Evolutionary conservation across 129 eudicot species (phyloP).

Genomic region (Rutidosis leptorrhynchoides): DNA sequence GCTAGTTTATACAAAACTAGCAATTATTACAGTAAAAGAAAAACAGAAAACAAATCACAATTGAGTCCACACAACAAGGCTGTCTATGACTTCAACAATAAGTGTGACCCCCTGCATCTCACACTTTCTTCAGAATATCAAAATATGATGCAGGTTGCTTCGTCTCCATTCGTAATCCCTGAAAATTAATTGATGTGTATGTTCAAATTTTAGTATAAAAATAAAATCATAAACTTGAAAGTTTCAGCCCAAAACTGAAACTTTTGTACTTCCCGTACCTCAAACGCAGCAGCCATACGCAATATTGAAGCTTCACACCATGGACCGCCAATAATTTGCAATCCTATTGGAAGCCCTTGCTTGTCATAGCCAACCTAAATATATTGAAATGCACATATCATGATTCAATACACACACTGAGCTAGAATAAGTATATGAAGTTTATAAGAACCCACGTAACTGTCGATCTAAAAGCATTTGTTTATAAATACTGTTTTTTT

Average conservation of each 20-base stretch:
- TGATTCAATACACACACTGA: not conserved
- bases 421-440: not conserved
- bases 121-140: conserved; percentile 64
- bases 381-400: not conserved
- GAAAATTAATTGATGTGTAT: not conserved
- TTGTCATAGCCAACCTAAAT: conserved; percentile 89
- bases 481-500: too few relatives aligned
- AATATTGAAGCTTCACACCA: conserved; percentile 90
- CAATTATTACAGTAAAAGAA: not conserved
- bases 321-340: conserved; percentile 90
- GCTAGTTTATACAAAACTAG: conserved; percentile 1
- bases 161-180: conserved; percentile 56
- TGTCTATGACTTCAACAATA: conserved; percentile 10
- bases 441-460: not conserved
- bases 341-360: conserved; percentile 94
- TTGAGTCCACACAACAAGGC: not conserved
- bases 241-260: not conserved
- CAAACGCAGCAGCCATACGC: conserved; percentile 82
- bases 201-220: not conserved
- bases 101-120: conserved; percentile 14
- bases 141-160: conserved; percentile 68
- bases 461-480: not conserved
- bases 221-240: not conserved
- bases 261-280: too few relatives aligned
- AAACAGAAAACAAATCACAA: not conserved